Evolutionary conservation across 163 green algal species (phyloP), one percentile per base, ranked within the genome.

Genomic region (Smithsoniella earleae): DNA sequence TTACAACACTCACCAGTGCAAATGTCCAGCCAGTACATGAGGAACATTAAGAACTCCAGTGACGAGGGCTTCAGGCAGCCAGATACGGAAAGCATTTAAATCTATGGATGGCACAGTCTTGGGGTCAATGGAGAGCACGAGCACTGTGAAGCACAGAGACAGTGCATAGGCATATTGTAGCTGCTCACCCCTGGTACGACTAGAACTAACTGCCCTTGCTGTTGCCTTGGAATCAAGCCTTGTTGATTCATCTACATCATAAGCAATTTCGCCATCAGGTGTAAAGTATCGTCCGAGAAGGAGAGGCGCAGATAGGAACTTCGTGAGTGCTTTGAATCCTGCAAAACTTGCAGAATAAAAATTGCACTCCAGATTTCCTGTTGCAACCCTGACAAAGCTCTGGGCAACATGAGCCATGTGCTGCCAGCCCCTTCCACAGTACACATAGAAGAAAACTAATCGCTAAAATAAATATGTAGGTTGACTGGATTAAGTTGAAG

Each of bases 121-220:
- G 10, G 40, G 40, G 40, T 49, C 40, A 49, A 49, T 49, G 10
- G 40, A 49, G 10, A 49, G 40, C 13, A 49, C 13, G 10, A 49
- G 10, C 10, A 49, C 40, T 49, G 40, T 13, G 13, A 49, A 22
- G 40, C 40, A 49, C 13, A 49, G 40, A 22, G 40, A 22, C 10
- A 49, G 10, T 44, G 44, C 72, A 73, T 58, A 80, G 64, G 69
- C 65, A 73, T 54, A 75, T 69, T 62, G 75, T 31, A 69, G 58
- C n/a, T 30, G 25, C 58, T 30, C 25, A n/a, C 58, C 58, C 27
- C 25, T 30, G n/a, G 27, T 30, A 16, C 58, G n/a, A n/a, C n/a
- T 34, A 30, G 40, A 45, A 16, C 25, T 10, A 30, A 69, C 43
- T 5, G 58, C 58, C 30, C 58, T 30, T 13, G 31, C 58, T 31